Conservation (phyloP, 2,329 filamentous ascomycete species). For the Bipolaris zeicola region DNA sequence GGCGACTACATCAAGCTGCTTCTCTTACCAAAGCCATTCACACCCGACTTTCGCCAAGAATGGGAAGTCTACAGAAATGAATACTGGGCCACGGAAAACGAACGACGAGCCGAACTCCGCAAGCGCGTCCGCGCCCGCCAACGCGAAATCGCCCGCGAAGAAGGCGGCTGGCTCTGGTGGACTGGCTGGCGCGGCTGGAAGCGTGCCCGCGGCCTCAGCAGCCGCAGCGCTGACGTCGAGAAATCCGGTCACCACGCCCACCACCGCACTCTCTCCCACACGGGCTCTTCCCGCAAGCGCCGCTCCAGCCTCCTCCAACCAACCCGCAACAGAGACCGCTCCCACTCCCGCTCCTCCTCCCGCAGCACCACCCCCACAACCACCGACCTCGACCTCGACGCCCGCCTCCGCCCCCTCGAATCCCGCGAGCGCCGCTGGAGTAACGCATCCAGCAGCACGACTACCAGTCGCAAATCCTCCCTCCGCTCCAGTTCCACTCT, state of each 20-base stretch:
- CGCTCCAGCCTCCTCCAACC: conserved; percentile 34
- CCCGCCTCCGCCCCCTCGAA: conserved; percentile 29
- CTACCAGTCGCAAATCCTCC: conserved; percentile 19
- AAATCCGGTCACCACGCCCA: conserved; percentile 30
- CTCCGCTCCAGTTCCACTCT: conserved; percentile 31
- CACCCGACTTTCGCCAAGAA: conserved; percentile 90
- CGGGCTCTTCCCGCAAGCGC: conserved; percentile 29
- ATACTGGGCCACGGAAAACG: conserved; percentile 97
- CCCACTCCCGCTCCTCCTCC: conserved; percentile 43
- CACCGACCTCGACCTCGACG: conserved; percentile 40
- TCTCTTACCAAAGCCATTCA: conserved; percentile 91
- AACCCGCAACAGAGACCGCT: conserved; percentile 27
- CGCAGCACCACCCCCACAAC: conserved; percentile 42
- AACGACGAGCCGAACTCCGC: conserved; percentile 76
- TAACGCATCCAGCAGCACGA: conserved; percentile 39
- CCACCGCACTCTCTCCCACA: conserved; percentile 24
- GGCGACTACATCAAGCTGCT: conserved; percentile 92
- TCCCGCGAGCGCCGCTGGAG: conserved; percentile 41
- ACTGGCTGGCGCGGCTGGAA: conserved; percentile 69
- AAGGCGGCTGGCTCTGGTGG: conserved; percentile 84
- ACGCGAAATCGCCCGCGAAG: conserved; percentile 68
- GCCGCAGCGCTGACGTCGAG: conserved; percentile 37
- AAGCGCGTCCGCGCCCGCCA: conserved; percentile 72
- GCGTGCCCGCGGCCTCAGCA: conserved; percentile 37
- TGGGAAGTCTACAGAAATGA: conserved; percentile 95